Evolutionary conservation across 2,329 filamentous ascomycete species (phyloP).

Genomic region (Pseudocercospora pini-densiflorae): DNA sequence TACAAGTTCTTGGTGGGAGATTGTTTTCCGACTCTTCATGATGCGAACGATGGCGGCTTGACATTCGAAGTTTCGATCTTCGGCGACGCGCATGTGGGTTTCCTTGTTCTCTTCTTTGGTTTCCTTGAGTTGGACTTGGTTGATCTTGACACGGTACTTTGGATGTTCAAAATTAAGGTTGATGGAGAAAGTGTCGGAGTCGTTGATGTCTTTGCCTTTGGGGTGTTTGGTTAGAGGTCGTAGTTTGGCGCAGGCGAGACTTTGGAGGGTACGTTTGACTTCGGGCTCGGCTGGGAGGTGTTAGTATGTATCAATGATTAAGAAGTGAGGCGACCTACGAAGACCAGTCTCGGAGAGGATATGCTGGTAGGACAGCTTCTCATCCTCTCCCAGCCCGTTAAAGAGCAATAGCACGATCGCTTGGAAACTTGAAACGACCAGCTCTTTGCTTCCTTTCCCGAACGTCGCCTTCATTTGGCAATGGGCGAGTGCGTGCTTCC

Average conservation of each 20-base stretch:
- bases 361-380: conserved; percentile 73
- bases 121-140: conserved; percentile 96
- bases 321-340: conserved; percentile 51
- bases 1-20: conserved; percentile 84
- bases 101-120: conserved; percentile 93
- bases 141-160: conserved; percentile 95
- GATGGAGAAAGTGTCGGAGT: conserved; percentile 81
- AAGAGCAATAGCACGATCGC: conserved; percentile 89
- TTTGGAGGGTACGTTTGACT: conserved; percentile 89
- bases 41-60: conserved; percentile 96
- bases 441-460: conserved; percentile 78
- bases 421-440: conserved; percentile 90
- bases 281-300: conserved; percentile 66
- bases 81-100: conserved; percentile 86
- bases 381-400: conserved; percentile 69
- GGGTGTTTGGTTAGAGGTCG: conserved; percentile 85
- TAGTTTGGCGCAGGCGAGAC: conserved; percentile 87
- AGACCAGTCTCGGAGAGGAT: conserved; percentile 77
- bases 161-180: conserved; percentile 77
- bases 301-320: conserved; percentile 31
- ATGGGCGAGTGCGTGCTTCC: conserved; percentile 93
- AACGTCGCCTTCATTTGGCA: conserved; percentile 85
- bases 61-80: conserved; percentile 92
- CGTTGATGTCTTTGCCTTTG: conserved; percentile 74
- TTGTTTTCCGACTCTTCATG: conserved; percentile 91